Evolutionary conservation across 345 rosid species (phyloP).

Genomic region (Gossypium thurberi): DNA sequence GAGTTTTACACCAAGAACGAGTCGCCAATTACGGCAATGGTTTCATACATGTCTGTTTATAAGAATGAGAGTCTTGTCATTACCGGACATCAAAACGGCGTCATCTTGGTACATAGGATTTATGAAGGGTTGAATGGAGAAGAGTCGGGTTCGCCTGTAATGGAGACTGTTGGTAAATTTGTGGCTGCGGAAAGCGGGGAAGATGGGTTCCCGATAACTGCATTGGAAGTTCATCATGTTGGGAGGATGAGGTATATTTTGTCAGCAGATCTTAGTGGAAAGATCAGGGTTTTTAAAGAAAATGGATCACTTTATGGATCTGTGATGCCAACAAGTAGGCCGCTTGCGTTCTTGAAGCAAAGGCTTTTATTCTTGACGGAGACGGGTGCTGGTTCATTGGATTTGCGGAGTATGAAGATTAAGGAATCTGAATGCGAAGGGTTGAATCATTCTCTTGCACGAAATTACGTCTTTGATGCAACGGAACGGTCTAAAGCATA

Average conservation of each 20-base stretch:
- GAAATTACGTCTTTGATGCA: constrained; percentile 61
- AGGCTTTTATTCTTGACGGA: constrained; percentile 88
- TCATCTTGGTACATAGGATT: constrained; percentile 56
- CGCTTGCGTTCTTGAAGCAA: constrained; percentile 81
- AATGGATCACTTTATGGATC: constrained; percentile 71
- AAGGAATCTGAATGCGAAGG: constrained; percentile 87
- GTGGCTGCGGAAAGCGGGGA: constrained; percentile 25
- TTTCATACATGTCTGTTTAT: constrained; percentile 58
- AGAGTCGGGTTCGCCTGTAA: constrained; percentile 46
- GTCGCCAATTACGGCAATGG: constrained; percentile 68
- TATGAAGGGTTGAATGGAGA: constrained; percentile 55
- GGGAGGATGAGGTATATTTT: constrained; percentile 74
- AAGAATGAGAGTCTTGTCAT: constrained; percentile 76
- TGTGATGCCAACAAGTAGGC: constrained; percentile 48
- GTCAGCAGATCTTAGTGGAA: constrained; percentile 56
- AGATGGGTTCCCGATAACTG: constrained; percentile 41
- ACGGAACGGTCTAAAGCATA: constrained; percentile 87
- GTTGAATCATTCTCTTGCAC: constrained; percentile 56
- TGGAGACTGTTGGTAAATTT: constrained; percentile 54
- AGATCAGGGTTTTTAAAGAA: constrained; percentile 57
- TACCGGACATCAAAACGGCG: constrained; percentile 74
- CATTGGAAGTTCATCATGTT: constrained; percentile 81
- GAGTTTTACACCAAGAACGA: constrained; percentile 46
- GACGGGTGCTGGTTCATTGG: constrained; percentile 89
- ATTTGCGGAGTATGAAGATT: constrained; percentile 78